Percentiles rank a stretch among this genome's conserved stretches.
phyloP scores from a whole-genome alignment of 352 stramenopile genomes.

The Thraustochytrium striatum region DNA sequence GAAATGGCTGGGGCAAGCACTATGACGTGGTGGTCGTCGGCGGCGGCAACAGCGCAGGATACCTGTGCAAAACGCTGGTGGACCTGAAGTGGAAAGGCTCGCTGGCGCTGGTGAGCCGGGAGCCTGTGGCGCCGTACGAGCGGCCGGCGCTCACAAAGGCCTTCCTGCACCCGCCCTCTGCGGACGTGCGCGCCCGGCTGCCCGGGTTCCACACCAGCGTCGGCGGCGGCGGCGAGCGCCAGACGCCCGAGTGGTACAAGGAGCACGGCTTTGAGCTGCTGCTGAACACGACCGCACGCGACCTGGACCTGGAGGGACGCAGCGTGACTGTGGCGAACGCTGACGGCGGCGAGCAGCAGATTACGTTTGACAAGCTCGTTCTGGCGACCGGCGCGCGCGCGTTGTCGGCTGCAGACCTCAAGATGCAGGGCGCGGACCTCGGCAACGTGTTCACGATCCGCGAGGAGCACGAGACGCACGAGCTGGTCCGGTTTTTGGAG shows the following conservation, averaged over 20 bases:
- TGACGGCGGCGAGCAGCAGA: not conserved
- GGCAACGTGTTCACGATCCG: constrained; percentile 42
- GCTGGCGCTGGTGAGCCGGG: constrained; percentile 16
- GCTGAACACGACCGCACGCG: not conserved
- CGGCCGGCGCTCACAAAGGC: constrained; percentile 47
- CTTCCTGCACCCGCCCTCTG: constrained; percentile 43
- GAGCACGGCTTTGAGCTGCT: constrained; percentile 42
- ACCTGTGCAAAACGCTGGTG: constrained; percentile 18
- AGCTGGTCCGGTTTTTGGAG: constrained; percentile 17
- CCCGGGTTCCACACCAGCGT: constrained; percentile 49
- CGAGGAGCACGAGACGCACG: constrained; percentile 22
- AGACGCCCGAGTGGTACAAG: constrained; percentile 45
- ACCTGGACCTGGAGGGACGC: not conserved
- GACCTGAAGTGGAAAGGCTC: constrained; percentile 2
- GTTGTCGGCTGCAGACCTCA: constrained; percentile 22
- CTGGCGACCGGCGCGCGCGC: constrained; percentile 37
- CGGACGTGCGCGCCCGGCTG: constrained; percentile 37
- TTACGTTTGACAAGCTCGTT: constrained; percentile 46
- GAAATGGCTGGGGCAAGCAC: too few relatives aligned
- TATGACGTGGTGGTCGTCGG: constrained; percentile 39
- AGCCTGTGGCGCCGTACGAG: constrained; percentile 46
- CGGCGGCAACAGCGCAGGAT: constrained; percentile 24
- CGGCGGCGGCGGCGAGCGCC: constrained; percentile 31
- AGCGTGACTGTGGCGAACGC: not conserved
- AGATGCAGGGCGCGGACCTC: constrained; percentile 23